A percentile compares a stretch with the other conserved stretches of the same genome.
Evolutionary conservation across 441 rosid species (phyloP).

Genomic region (Syzygium malaccense): DNA sequence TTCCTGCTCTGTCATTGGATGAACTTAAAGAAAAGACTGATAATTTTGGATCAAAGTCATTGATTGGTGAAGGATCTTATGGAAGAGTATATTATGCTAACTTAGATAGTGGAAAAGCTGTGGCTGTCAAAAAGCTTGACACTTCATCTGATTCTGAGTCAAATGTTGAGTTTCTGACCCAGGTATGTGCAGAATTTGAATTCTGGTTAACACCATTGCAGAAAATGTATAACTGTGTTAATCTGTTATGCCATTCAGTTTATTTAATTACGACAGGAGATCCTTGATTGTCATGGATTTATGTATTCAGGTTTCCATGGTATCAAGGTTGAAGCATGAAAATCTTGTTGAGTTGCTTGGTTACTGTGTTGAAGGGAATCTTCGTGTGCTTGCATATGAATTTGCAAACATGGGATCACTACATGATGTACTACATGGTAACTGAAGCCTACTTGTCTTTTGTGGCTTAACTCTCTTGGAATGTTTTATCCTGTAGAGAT

Average conservation of each 20-base stretch:
- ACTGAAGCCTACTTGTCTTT: not conserved
- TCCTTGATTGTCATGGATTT: not conserved
- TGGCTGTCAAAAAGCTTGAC: constrained; percentile 3
- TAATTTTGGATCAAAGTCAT: constrained; percentile 8
- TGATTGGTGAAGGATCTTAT: constrained; percentile 8
- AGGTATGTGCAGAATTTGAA: not conserved
- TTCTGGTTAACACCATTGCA: not conserved
- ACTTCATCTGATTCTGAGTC: not conserved
- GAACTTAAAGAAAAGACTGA: constrained; percentile 2
- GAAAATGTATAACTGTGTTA: not conserved
- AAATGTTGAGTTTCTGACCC: constrained; percentile 3
- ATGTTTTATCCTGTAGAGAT: not conserved
- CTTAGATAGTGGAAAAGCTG: not conserved
- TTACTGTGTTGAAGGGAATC: not conserved
- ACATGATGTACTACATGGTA: not conserved
- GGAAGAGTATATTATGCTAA: constrained; percentile 4
- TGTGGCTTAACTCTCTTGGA: not conserved
- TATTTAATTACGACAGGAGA: not conserved
- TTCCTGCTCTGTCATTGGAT: constrained; percentile 3
- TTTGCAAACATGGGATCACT: not conserved
- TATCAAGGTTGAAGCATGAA: not conserved
- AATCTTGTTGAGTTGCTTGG: not conserved
- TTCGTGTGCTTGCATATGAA: not conserved
- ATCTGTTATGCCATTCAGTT: not conserved
- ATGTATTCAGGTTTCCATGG: not conserved